Evolutionary conservation across 176 grass and related monocot species (phyloP), one percentile per base, ranked within the genome.

Genomic region (Pontederia crassipes): DNA sequence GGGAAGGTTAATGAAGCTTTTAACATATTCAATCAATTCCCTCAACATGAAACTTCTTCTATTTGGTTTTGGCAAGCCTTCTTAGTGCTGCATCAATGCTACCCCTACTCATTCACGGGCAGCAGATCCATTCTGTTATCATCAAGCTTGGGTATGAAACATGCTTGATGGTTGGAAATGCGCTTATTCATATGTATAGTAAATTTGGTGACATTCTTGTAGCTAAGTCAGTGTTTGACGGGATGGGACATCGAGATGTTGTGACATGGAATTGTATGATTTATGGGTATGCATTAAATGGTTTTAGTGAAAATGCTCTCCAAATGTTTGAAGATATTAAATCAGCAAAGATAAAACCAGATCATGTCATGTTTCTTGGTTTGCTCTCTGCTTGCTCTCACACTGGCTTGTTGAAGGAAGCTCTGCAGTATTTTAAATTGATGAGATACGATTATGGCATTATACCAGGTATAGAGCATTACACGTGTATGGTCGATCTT

Each of bases 261-360:
- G 82, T 91, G 52, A 77, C 87, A 71, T 86, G 87, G 88, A 91
- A 91, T 67, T 52, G 79, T 15, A 75, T 91, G 10, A 80, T 87
- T 83, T 73, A 67, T 65, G 88, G 88, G 54, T 83, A 83, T 68
- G 88, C 88, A 57, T 54, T 91, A 18, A 91, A 57, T 71, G 65
- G 70, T 48, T 50, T 80, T 59, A 77, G 73, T 61, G 48, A 83
- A 54, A 71, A 83, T 48, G 79, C 73, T 24, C 71, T 91, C 17
- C 55, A 68, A 61, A 60, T 74, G 28, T 91, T 87, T 13, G 70
- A 72, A 49, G 58, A 75, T 67, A 86, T 86, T 83, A 80, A 54
- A 58, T 67, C 11, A 18, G 50, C 73, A 28, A 59, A 73, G 64
- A 52, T 78, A 26, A 60, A 79, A 65, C 88, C 88, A 29, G 77